These are phyloP conservation scores for Candida tallmaniae DNA, from an alignment of 805 yeast species.

Conservation along the genomic window DNA sequence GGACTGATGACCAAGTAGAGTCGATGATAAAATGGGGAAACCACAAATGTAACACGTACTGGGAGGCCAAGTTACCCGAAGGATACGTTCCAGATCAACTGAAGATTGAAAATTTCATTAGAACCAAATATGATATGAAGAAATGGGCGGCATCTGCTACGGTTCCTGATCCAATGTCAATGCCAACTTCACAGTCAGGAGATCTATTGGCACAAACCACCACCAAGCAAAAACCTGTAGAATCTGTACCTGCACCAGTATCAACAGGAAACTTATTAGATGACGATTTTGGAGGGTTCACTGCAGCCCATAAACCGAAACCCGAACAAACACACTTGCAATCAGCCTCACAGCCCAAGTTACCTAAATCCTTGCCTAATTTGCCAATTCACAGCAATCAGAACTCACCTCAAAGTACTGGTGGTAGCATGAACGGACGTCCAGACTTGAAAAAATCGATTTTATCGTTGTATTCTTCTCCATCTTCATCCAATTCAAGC, in stretches of 20 bases:
- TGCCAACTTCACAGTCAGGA: conserved; percentile 12
- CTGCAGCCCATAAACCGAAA: conserved; percentile 19
- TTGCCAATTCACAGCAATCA: conserved; percentile 6
- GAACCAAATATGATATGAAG: conserved; percentile 86
- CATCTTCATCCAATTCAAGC: conserved; percentile 44
- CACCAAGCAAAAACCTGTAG: conserved; percentile 2
- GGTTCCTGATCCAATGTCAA: conserved; percentile 56
- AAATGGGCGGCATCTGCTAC: conserved; percentile 69
- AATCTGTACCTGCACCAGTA: conserved; percentile 4
- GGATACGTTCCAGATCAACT: conserved; percentile 74
- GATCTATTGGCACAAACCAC: conserved; percentile 1
- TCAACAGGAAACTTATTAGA: conserved; percentile 23
- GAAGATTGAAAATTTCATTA: conserved; percentile 83
- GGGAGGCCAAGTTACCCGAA: conserved; percentile 78
- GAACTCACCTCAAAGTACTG: conserved; percentile 29
- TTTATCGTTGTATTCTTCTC: conserved; percentile 73
- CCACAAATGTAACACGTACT: conserved; percentile 66
- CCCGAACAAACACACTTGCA: conserved; percentile 6
- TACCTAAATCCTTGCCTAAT: conserved; percentile 12
- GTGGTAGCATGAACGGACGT: conserved; percentile 39
- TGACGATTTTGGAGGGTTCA: conserved; percentile 40
- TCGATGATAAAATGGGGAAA: conserved; percentile 88
- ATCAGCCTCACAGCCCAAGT: no score
- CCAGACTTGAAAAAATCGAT: conserved; percentile 92
- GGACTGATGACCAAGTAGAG: conserved; percentile 91